Conservation (phyloP, 1,284 basidiomycete genomes). For the Pascua sp. region DNA sequence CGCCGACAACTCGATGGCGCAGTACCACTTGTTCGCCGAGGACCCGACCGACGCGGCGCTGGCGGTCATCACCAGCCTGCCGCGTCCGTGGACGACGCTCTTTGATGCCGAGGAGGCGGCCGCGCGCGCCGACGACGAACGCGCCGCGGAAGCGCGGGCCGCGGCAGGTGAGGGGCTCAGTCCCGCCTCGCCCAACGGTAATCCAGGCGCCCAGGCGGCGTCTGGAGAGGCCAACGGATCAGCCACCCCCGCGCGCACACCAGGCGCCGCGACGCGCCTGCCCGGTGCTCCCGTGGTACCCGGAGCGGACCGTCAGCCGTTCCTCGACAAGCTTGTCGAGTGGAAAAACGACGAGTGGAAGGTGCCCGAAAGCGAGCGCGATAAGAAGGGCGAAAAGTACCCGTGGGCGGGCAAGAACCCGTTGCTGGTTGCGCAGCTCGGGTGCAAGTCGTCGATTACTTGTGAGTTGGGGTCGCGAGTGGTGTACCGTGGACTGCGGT, state of each 20-base stretch:
- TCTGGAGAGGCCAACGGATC: too few relatives aligned
- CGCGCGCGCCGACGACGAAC: not conserved
- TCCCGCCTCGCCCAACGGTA: not conserved
- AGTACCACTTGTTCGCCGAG: constrained; percentile 44
- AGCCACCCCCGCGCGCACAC: too few relatives aligned
- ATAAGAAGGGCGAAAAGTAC: constrained; percentile 34
- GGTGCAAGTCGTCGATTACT: constrained; percentile 58
- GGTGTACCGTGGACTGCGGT: too few relatives aligned
- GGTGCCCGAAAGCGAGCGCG: constrained; percentile 20
- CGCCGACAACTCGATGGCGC: constrained; percentile 57
- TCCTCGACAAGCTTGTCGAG: constrained; percentile 30
- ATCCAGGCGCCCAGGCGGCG: too few relatives aligned
- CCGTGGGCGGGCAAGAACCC: constrained; percentile 49
- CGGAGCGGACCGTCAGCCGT: constrained; percentile 4
- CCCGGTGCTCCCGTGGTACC: too few relatives aligned
- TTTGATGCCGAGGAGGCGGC: constrained; percentile 20
- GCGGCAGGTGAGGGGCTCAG: not conserved
- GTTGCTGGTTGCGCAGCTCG: constrained; percentile 44
- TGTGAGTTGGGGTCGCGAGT: constrained; percentile 62
- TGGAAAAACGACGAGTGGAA: constrained; percentile 50
- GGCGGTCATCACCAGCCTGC: constrained; percentile 18
- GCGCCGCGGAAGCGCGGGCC: not conserved
- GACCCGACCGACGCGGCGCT: constrained; percentile 30
- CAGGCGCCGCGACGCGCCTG: too few relatives aligned
- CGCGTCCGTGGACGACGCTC: constrained; percentile 36